phyloP scores from a whole-genome alignment of 1,284 basidiomycete species.

The Malassezia arunalokei region DNA sequence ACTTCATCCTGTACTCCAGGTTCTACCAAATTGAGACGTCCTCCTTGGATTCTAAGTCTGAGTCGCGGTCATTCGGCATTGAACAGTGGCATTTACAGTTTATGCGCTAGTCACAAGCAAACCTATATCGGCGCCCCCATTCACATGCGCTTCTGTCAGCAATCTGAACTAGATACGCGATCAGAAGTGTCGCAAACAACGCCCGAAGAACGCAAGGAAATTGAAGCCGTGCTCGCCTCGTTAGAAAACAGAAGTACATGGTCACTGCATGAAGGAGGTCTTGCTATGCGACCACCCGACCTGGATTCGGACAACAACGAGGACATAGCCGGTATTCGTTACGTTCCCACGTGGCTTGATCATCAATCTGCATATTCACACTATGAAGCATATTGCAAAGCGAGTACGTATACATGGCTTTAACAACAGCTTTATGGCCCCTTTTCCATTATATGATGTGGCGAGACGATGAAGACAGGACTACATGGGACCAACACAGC shows the following conservation, averaged over 20 bases:
- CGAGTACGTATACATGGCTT: constrained; percentile 47
- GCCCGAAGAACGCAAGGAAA: constrained; percentile 28
- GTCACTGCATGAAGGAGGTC: constrained; percentile 26
- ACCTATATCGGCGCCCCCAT: constrained; percentile 88
- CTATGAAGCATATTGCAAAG: constrained; percentile 90
- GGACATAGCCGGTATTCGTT: constrained; percentile 49
- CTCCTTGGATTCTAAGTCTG: constrained; percentile 63
- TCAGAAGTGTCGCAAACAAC: constrained; percentile 32
- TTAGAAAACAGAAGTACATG: constrained; percentile 35
- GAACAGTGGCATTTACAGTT: constrained; percentile 78
- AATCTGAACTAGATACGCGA: constrained; percentile 33
- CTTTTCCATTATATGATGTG: constrained; percentile 96
- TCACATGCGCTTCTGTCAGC: constrained; percentile 54
- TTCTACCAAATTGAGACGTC: constrained; percentile 4
- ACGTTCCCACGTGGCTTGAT: constrained; percentile 83
- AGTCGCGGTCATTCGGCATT: constrained; percentile 88
- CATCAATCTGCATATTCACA: constrained; percentile 80
- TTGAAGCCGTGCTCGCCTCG: constrained; percentile 36
- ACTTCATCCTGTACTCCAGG: constrained; percentile 8
- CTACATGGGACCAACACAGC: constrained; percentile 58
- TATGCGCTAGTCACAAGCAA: constrained; percentile 72
- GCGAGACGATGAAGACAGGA: constrained; percentile 62
- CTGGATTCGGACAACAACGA: constrained; percentile 17
- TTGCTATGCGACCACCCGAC: constrained; percentile 21
- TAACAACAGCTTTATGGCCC: constrained; percentile 63